Conservation (phyloP, 164 flowering plant species). For the Nelumbo lutea region DNA sequence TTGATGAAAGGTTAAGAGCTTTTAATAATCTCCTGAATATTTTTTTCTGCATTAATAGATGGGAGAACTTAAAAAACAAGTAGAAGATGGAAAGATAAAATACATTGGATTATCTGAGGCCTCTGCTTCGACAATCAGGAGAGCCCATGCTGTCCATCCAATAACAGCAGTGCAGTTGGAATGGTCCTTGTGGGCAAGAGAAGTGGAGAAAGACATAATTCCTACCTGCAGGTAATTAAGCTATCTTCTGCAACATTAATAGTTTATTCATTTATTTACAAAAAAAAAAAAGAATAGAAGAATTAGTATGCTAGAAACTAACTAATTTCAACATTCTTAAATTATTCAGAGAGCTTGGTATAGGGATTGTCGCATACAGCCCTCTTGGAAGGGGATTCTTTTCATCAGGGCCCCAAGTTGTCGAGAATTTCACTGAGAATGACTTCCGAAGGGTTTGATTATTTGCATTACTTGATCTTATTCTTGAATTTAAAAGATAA, state of each 20-base stretch:
- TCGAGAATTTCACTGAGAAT: conserved; percentile 9
- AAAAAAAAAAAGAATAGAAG: not conserved
- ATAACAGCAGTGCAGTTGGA: too few species aligned
- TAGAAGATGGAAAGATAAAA: too few species aligned
- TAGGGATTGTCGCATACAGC: conserved; percentile 39
- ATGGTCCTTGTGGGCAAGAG: conserved; percentile 11
- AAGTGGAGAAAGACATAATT: conserved; percentile 21
- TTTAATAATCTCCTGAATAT: too few species aligned
- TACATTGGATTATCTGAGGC: too few species aligned
- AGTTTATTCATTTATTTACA: not conserved
- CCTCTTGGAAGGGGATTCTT: conserved; percentile 31
- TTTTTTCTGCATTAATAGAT: too few species aligned
- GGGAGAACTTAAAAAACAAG: too few species aligned
- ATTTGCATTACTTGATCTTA: not conserved
- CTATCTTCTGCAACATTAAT: too few species aligned
- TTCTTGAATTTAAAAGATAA: not conserved
- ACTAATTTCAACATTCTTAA: not conserved
- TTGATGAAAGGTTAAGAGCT: too few species aligned
- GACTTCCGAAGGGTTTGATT: conserved; percentile 16
- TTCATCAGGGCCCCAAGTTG: conserved; percentile 16
- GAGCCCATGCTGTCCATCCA: too few species aligned
- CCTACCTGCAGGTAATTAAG: conserved; percentile 24
- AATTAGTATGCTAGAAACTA: not conserved
- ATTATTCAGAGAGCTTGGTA: conserved; percentile 30
- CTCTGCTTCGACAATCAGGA: too few species aligned